These are phyloP conservation scores for Chaetomium fimeti DNA, from an alignment of 495 filamentous ascomycete species.

Conservation along the genomic window DNA sequence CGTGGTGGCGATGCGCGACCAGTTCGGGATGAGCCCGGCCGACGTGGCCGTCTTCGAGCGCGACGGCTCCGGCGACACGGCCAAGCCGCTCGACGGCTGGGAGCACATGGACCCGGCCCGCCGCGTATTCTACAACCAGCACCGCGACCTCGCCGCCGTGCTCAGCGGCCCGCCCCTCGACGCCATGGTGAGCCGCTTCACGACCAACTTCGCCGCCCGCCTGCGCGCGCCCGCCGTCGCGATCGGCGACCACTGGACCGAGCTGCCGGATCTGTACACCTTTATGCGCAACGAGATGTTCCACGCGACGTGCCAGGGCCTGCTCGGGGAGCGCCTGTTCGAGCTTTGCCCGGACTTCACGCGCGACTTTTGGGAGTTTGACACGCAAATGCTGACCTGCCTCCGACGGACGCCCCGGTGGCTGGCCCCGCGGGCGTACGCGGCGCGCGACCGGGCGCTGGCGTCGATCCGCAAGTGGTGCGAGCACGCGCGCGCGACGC, in stretches of 20 bases:
- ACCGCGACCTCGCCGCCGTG: constrained; percentile 19
- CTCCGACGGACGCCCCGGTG: constrained; percentile 25
- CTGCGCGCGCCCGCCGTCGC: constrained; percentile 3
- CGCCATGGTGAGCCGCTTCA: constrained; percentile 17
- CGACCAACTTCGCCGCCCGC: constrained; percentile 18
- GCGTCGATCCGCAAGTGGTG: constrained; percentile 27
- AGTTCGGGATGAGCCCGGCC: constrained; percentile 16
- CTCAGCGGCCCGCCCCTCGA: constrained; percentile 15
- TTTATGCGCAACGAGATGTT: constrained; percentile 34
- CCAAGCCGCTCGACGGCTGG: constrained; percentile 24
- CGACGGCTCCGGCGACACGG: constrained; percentile 25
- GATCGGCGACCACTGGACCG: constrained; percentile 20
- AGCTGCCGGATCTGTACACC: constrained; percentile 30
- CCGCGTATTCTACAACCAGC: constrained; percentile 24
- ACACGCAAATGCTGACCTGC: constrained; percentile 18
- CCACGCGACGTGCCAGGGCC: constrained; percentile 26
- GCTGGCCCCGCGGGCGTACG: constrained; percentile 25
- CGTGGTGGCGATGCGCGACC: constrained; percentile 20
- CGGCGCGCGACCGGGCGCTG: constrained; percentile 23
- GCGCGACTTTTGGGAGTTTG: constrained; percentile 31
- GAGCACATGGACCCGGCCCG: constrained; percentile 20
- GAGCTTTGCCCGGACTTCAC: constrained; percentile 24
- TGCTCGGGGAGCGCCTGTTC: constrained; percentile 33
- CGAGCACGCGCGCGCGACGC: constrained; percentile 9
- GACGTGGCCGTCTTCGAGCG: constrained; percentile 21